Conservation (phyloP, 2,329 filamentous ascomycete genomes). For the Scedosporium dehoogii region DNA sequence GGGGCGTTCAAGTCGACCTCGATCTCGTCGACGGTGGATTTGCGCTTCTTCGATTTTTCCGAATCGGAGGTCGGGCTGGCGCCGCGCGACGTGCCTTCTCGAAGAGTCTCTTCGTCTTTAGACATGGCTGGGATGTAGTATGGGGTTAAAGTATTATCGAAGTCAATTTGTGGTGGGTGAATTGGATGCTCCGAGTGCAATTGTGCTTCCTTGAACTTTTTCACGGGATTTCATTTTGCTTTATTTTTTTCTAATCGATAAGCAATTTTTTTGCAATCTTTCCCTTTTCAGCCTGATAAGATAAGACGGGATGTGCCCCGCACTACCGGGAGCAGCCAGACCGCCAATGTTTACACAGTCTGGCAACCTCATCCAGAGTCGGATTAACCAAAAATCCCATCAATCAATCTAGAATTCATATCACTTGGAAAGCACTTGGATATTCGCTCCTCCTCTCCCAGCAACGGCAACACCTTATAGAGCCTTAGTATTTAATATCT, state of each 20-base stretch:
- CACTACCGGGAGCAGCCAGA: background rate
- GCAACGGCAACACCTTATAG: too few relatives aligned
- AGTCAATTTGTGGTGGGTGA: background rate
- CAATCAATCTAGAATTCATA: too few relatives aligned
- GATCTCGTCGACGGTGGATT: conserved; percentile 60
- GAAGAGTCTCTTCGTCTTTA: background rate
- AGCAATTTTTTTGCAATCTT: background rate
- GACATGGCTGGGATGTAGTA: background rate
- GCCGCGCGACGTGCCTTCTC: background rate
- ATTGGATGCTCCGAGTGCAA: background rate
- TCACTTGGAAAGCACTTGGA: too few relatives aligned
- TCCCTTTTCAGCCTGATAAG: conserved; percentile 7
- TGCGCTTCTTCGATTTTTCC: conserved; percentile 55
- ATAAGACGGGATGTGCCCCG: conserved; percentile 8
- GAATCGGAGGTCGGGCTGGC: background rate
- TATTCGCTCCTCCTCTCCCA: too few relatives aligned
- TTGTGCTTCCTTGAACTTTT: background rate
- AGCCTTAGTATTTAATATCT: too few relatives aligned
- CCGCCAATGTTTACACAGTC: too few relatives aligned
- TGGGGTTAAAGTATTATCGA: background rate
- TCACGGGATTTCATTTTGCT: conserved; percentile 6
- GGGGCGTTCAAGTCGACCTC: conserved; percentile 85
- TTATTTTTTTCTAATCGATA: conserved; percentile 5
- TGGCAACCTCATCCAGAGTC: too few relatives aligned
- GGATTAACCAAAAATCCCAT: too few relatives aligned